A percentile compares a stretch with the other conserved stretches of the same genome.
These are phyloP conservation scores for Dactylis glomerata DNA, from an alignment of 176 grass and related monocot species.

Conservation along the genomic window DNA sequence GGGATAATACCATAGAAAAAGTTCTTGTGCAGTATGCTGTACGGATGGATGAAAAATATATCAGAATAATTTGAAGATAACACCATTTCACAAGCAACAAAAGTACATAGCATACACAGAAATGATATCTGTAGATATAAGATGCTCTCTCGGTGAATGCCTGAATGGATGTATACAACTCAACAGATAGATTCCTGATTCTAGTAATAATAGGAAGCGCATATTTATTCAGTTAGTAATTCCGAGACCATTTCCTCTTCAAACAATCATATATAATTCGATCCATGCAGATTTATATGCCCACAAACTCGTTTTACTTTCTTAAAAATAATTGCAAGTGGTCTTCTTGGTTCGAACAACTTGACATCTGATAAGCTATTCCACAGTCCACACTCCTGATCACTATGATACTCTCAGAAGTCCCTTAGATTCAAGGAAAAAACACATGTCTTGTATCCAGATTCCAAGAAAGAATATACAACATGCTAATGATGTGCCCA, in stretches of 20 bases:
- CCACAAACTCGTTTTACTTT: background rate
- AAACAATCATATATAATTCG: background rate
- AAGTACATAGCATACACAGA: background rate
- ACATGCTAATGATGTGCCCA: background rate
- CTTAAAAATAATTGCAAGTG: too few relatives aligned
- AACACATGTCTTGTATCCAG: background rate
- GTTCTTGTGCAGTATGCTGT: conserved; percentile 54
- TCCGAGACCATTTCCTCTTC: background rate
- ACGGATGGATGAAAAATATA: background rate
- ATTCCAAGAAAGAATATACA: background rate
- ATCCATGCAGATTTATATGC: background rate
- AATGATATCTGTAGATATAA: background rate
- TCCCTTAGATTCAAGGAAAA: background rate
- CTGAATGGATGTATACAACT: background rate
- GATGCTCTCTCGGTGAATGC: background rate
- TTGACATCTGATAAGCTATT: background rate
- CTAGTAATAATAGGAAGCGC: background rate
- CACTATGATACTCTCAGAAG: background rate
- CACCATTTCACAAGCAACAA: background rate
- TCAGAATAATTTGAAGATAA: background rate
- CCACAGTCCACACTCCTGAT: background rate
- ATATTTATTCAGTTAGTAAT: background rate
- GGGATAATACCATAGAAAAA: conserved; percentile 53
- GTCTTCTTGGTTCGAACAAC: background rate
- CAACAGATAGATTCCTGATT: background rate